Conservation (phyloP, 2,329 filamentous ascomycete species). For the Stemphylium vesicarium region DNA sequence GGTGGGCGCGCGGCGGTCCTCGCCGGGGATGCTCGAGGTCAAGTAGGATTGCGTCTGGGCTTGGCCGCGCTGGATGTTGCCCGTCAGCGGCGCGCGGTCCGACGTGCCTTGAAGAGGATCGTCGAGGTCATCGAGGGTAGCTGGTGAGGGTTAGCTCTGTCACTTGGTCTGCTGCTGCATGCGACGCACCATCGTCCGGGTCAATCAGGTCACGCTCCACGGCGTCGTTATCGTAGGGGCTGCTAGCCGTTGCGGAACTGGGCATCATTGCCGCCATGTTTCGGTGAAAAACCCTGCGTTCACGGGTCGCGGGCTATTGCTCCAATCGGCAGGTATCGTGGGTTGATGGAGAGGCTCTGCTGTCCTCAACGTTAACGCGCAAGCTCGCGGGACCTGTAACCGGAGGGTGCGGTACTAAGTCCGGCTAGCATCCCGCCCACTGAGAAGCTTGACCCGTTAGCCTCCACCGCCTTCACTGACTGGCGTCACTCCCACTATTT, state of each 20-base stretch:
- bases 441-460: slow-evolving; percentile 30
- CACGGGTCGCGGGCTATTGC: slow-evolving; percentile 32
- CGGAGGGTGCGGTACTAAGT: slow-evolving; percentile 27
- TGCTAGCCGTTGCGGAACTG: slow-evolving; percentile 47
- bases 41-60: slow-evolving; percentile 77
- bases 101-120: slow-evolving; percentile 76
- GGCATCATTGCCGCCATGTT: slow-evolving; percentile 56
- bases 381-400: slow-evolving; percentile 17
- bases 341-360: slow-evolving; percentile 41
- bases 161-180: slow-evolving; percentile 8
- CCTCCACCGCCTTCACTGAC: slow-evolving; percentile 22
- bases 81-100: slow-evolving; percentile 79
- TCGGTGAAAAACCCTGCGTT: slow-evolving; percentile 31
- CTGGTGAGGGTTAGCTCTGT: slow-evolving; percentile 51
- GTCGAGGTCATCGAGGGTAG: slow-evolving; percentile 90
- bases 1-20: slow-evolving; percentile 85
- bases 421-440: slow-evolving; percentile 32
- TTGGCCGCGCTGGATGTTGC: slow-evolving; percentile 71
- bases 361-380: slow-evolving; percentile 24
- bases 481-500: slow-evolving; percentile 38
- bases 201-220: slow-evolving; percentile 60
- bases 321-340: slow-evolving; percentile 33
- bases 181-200: slow-evolving; percentile 57
- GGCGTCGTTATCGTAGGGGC: slow-evolving; percentile 54
- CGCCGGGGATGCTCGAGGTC: slow-evolving; percentile 87